A percentile compares a stretch with the other conserved stretches of the same genome.
These are phyloP conservation scores for Polyporus tsugae DNA, from an alignment of 1,284 basidiomycete species.

Conservation along the genomic window DNA sequence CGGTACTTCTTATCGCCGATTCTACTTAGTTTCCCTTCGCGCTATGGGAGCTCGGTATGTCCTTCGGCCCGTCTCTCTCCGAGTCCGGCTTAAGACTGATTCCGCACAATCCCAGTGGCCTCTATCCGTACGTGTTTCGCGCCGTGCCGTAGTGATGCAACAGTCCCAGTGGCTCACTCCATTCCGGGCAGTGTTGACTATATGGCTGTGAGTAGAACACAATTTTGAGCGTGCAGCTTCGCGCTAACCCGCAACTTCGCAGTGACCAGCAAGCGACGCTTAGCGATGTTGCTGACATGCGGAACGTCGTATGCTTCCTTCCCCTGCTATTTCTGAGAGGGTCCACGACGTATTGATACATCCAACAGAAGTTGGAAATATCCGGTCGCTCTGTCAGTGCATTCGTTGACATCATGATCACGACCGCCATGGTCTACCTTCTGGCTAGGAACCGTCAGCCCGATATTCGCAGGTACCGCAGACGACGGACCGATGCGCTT, in stretches of 20 bases:
- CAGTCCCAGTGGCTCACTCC: background rate
- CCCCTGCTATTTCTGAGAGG: background rate
- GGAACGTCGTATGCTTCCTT: background rate
- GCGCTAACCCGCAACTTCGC: background rate
- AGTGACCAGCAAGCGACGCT: background rate
- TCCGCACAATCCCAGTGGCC: background rate
- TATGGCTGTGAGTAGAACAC: slow-evolving; percentile 1
- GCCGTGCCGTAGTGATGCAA: background rate
- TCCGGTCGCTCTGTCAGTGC: background rate
- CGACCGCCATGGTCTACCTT: slow-evolving; percentile 3
- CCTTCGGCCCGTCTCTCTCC: background rate
- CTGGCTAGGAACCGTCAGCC: slow-evolving; percentile 1
- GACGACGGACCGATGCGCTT: background rate
- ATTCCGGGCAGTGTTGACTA: slow-evolving; percentile 5
- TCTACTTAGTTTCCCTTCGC: slow-evolving; percentile 4
- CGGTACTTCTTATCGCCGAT: background rate
- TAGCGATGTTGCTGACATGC: background rate
- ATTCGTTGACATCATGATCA: slow-evolving; percentile 11
- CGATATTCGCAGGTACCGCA: background rate
- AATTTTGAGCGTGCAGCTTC: background rate
- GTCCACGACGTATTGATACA: background rate
- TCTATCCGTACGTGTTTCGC: background rate
- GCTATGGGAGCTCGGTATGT: slow-evolving; percentile 9
- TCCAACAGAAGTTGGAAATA: background rate
- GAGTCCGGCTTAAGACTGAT: background rate